A percentile compares a stretch with the other conserved stretches of the same genome.
Evolutionary conservation across 805 yeast species (phyloP).

Genomic region (Candida hispaniensis): DNA sequence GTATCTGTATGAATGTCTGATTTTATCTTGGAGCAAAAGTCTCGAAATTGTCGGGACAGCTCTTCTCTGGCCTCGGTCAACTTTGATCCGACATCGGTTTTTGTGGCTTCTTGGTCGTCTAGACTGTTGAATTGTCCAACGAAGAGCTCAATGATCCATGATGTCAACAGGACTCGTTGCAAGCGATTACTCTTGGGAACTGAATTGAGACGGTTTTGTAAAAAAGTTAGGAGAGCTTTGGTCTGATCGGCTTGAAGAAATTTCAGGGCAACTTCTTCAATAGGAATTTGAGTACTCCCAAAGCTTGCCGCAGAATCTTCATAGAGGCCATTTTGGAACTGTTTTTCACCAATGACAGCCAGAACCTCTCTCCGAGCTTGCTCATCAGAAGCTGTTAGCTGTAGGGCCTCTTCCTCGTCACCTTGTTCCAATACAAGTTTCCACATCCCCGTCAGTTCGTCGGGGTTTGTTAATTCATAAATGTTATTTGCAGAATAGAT

Average conservation of each 20-base stretch:
- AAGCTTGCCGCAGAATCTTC: constrained; percentile 40
- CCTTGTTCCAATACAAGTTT: constrained; percentile 41
- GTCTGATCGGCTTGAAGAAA: constrained; percentile 37
- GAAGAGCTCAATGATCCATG: constrained; percentile 56
- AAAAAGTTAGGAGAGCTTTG: constrained; percentile 39
- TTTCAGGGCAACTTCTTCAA: constrained; percentile 56
- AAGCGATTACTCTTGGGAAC: constrained; percentile 25
- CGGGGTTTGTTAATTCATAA: constrained; percentile 53
- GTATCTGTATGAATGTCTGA: constrained; percentile 52
- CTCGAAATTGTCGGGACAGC: constrained; percentile 30
- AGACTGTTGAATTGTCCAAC: constrained; percentile 38
- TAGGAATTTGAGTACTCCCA: constrained; percentile 53
- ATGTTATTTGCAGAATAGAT: constrained; percentile 48
- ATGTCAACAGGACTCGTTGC: constrained; percentile 44
- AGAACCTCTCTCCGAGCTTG: constrained; percentile 25
- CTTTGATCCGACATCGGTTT: constrained; percentile 22
- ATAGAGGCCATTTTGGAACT: constrained; percentile 31
- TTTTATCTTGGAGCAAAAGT: constrained; percentile 42
- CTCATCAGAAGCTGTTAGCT: constrained; percentile 26
- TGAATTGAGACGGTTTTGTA: constrained; percentile 34
- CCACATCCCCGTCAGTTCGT: constrained; percentile 74
- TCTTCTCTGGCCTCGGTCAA: constrained; percentile 23
- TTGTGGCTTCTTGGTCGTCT: constrained; percentile 31
- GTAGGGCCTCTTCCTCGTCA: constrained; percentile 57
- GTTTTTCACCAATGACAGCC: constrained; percentile 41